phyloP scores from a whole-genome alignment of 1,284 basidiomycete genomes.

The Grifola frondosa region DNA sequence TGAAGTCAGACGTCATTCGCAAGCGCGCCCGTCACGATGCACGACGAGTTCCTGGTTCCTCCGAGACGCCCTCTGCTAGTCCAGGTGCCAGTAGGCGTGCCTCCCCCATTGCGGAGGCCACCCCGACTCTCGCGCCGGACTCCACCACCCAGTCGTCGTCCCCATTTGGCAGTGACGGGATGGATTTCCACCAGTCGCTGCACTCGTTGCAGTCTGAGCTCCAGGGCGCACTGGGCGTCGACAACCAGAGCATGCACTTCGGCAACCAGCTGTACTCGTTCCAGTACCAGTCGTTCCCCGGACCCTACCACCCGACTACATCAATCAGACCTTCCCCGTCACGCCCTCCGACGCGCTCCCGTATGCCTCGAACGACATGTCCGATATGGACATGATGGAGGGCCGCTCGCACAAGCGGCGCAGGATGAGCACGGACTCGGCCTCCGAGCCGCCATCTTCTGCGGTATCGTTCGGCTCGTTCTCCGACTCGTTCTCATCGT shows the following conservation, averaged over 20 bases:
- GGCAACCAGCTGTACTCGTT: conserved; percentile 28
- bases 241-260: conserved; percentile 33
- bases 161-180: conserved; percentile 39
- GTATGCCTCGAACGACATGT: conserved; percentile 43
- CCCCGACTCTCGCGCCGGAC: conserved; percentile 65
- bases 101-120: conserved; percentile 58
- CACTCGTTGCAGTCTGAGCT: conserved; percentile 55
- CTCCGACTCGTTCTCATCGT: conserved; percentile 37
- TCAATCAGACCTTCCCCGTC: conserved; percentile 45
- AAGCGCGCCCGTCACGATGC: conserved; percentile 79
- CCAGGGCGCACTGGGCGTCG: conserved; percentile 58
- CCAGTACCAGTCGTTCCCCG: conserved; percentile 47
- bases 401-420: conserved; percentile 60
- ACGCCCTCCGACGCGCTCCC: conserved; percentile 51
- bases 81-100: conserved; percentile 72
- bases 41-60: conserved; percentile 46
- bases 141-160: conserved; percentile 56
- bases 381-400: conserved; percentile 41
- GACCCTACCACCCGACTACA: conserved; percentile 70
- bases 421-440: conserved; percentile 72
- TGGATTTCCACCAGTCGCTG: conserved; percentile 40
- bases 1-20: conserved; percentile 84
- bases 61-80: conserved; percentile 68
- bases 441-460: conserved; percentile 50
- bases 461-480: conserved; percentile 35